Percentiles rank a stretch among this genome's conserved stretches.
Conservation (phyloP, 2,329 filamentous ascomycete species). For the Monilinia fructigena region DNA sequence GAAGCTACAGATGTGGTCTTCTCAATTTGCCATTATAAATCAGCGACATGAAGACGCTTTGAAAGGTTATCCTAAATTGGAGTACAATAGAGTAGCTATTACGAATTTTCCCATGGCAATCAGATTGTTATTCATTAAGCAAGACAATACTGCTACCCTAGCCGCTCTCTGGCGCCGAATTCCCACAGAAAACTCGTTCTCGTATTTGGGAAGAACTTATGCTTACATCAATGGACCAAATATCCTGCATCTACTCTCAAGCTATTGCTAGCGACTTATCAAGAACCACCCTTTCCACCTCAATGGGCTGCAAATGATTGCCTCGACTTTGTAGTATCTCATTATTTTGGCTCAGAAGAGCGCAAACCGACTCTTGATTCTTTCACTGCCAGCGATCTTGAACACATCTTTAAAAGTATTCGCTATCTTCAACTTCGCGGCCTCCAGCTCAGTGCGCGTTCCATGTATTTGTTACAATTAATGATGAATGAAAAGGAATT, state of each 20-base stretch:
- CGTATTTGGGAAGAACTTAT: constrained; percentile 23
- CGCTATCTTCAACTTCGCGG: constrained; percentile 18
- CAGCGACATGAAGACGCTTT: constrained; percentile 17
- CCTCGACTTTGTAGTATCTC: constrained; percentile 18
- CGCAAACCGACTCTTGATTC: neutral
- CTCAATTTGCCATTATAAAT: constrained; percentile 13
- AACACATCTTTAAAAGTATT: constrained; percentile 17
- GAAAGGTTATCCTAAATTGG: constrained; percentile 7
- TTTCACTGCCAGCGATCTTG: neutral
- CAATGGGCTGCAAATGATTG: constrained; percentile 22
- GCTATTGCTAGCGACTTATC: constrained; percentile 21
- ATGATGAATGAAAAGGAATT: constrained; percentile 25
- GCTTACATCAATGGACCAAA: constrained; percentile 18
- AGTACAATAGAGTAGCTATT: neutral
- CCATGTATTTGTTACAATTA: constrained; percentile 31
- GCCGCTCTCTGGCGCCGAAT: constrained; percentile 20
- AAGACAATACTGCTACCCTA: constrained; percentile 17
- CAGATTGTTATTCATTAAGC: constrained; percentile 20
- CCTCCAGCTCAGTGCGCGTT: constrained; percentile 27
- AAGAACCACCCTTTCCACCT: constrained; percentile 15
- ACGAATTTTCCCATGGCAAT: constrained; percentile 13
- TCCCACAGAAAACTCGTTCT: constrained; percentile 13
- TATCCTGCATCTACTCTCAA: constrained; percentile 22
- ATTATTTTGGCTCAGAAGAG: constrained; percentile 19
- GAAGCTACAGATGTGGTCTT: constrained; percentile 15